Evolutionary conservation across 768 basidiomycete species (phyloP), one percentile per base, ranked within the genome.

Genomic region (Filobasidium floriforme): DNA sequence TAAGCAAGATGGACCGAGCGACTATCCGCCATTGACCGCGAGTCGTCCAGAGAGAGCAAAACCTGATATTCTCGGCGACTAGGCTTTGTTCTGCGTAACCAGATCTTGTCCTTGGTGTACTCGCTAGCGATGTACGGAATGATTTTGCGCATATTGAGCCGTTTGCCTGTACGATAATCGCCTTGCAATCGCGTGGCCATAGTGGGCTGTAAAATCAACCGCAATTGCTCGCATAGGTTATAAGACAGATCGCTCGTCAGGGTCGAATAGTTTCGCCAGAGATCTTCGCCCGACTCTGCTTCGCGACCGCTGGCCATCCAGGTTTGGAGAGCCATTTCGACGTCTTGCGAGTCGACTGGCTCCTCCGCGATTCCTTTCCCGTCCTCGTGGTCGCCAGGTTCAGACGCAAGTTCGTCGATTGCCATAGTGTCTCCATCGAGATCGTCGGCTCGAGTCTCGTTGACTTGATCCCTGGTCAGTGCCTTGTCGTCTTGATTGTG

Each of bases 51-150:
- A 11, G 92, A 89, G 65, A 99, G 84, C 46, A 98, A 84, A 1
- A 99, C 86, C 74, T 99, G 94, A 78, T 98, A 98, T 75, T 96
- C 93, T 59, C 96, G 85, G 73, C 89, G 87, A 75, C 90, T 92
- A 6, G 96, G 94, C 60, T 89, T 87, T 3, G 93, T 96, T 24
- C 96, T 85, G 28, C 94, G 88, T 41, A 98, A 82, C 96, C 96
- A 99, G 70, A 98, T 98, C 80, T 93, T 93, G 83, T 99, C 94
- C 78, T 98, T 98, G 61, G 93, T 98, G 82, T 90, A 99, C 80
- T 99, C 96, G 80, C 89, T 90, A 41, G 96, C 94, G 68, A 99
- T 93, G 82, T 94, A 98, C 2, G 89, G 86, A 68, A 99, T 93
- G 77, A 98, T 91, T 80, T 93, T 93, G 77, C 93, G 92, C 94